phyloP scores from a whole-genome alignment of 495 filamentous ascomycete genomes.

The Talaromyces stipitatus region DNA sequence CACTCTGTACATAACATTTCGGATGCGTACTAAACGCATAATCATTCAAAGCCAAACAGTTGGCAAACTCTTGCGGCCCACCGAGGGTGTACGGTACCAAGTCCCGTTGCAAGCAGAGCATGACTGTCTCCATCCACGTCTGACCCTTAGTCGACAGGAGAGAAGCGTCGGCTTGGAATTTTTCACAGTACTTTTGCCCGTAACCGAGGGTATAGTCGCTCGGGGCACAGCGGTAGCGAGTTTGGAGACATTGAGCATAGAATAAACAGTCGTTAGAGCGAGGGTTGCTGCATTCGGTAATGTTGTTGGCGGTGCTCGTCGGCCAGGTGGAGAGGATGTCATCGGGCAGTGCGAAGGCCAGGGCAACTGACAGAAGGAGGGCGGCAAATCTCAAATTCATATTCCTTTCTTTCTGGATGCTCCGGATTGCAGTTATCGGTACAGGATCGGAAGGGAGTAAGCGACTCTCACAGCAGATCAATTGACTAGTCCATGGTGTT shows the following conservation, averaged over 20 bases:
- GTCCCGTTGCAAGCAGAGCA: slow-evolving; percentile 15
- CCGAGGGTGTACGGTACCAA: slow-evolving; percentile 10
- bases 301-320: background rate
- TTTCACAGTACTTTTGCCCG: slow-evolving; percentile 17
- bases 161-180: slow-evolving; percentile 4
- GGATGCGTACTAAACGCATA: slow-evolving; percentile 17
- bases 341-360: background rate
- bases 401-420: background rate
- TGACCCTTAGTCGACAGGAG: slow-evolving; percentile 9
- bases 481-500: background rate
- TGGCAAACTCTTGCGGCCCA: background rate
- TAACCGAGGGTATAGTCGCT: slow-evolving; percentile 14
- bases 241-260: slow-evolving; percentile 15
- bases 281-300: slow-evolving; percentile 9
- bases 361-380: background rate
- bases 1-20: slow-evolving; percentile 15
- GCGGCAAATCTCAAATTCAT: background rate
- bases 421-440: background rate
- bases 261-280: slow-evolving; percentile 14
- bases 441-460: background rate
- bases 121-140: slow-evolving; percentile 14
- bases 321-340: background rate
- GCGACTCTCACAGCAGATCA: background rate
- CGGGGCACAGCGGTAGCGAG: slow-evolving; percentile 8
- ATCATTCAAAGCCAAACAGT: slow-evolving; percentile 10